Conservation (phyloP, 73 alveolate species). For the Uronychia setigera region DNA sequence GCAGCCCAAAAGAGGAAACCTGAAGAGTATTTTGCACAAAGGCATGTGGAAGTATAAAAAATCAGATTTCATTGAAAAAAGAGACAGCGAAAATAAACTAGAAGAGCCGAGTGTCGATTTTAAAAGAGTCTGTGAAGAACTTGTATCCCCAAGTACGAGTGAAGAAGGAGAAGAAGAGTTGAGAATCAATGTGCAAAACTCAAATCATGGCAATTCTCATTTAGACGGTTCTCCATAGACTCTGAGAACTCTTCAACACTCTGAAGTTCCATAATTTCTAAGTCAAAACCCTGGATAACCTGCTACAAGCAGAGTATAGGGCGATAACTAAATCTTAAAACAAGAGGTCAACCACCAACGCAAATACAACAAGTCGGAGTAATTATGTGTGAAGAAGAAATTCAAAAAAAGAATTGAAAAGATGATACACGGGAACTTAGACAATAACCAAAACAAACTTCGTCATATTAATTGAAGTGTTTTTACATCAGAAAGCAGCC, state of each 20-base stretch:
- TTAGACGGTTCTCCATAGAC: no score
- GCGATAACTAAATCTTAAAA: not conserved
- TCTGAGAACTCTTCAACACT: no score
- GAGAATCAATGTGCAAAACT: not conserved
- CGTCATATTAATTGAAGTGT: no score
- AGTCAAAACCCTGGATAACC: not conserved
- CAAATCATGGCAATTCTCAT: not conserved
- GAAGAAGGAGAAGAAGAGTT: not conserved
- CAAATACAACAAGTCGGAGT: no score
- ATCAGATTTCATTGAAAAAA: not conserved
- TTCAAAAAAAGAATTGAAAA: no score
- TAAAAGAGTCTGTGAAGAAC: not conserved
- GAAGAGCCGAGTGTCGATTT: not conserved
- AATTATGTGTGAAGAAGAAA: no score
- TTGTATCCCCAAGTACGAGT: not conserved
- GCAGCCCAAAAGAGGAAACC: not conserved
- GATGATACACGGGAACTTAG: no score
- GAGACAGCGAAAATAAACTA: not conserved
- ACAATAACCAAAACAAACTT: no score
- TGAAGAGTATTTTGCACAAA: not conserved
- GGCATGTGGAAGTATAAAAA: not conserved
- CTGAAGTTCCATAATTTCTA: no score
- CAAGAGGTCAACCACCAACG: not conserved
- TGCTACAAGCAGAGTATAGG: not conserved
- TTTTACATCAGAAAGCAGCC: no score